Conservation (phyloP, 805 yeast species). For the Nakazawaea ambrosiae region DNA sequence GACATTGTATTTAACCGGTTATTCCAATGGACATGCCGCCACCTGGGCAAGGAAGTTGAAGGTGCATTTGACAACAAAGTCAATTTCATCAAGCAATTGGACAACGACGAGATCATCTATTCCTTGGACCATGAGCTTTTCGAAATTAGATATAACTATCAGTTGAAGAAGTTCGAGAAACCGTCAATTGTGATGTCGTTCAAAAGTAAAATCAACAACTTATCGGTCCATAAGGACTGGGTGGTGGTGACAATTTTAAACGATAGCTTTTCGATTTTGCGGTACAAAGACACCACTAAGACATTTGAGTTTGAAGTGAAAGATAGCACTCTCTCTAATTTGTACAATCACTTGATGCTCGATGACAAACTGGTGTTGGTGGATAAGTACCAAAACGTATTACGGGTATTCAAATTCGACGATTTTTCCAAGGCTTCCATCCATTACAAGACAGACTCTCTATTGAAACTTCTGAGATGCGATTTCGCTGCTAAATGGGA, state of each 20-base stretch:
- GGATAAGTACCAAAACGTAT: slow-evolving; percentile 16
- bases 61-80: slow-evolving; percentile 15
- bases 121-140: slow-evolving; percentile 14
- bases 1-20: slow-evolving; percentile 4
- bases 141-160: slow-evolving; percentile 14
- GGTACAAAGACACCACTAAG: no score
- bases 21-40: slow-evolving; percentile 11
- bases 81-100: slow-evolving; percentile 16
- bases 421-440: slow-evolving; percentile 2
- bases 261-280: slow-evolving; percentile 13
- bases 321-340: slow-evolving; percentile 7
- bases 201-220: not conserved
- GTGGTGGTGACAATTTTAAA: slow-evolving; percentile 3
- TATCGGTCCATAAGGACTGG: not conserved
- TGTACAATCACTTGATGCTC: slow-evolving; percentile 18
- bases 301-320: slow-evolving; percentile 12
- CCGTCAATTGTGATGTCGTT: slow-evolving; percentile 9
- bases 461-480: slow-evolving; percentile 25
- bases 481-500: slow-evolving; percentile 26
- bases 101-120: slow-evolving; percentile 19
- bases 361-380: slow-evolving; percentile 13
- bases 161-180: slow-evolving; percentile 18
- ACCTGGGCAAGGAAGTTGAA: slow-evolving; percentile 12
- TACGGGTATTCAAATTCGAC: slow-evolving; percentile 12
- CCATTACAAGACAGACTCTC: slow-evolving; percentile 14